Evolutionary conservation across 768 basidiomycete species (phyloP), one percentile per base, ranked within the genome.

Genomic region (Flagelloscypha sp.): DNA sequence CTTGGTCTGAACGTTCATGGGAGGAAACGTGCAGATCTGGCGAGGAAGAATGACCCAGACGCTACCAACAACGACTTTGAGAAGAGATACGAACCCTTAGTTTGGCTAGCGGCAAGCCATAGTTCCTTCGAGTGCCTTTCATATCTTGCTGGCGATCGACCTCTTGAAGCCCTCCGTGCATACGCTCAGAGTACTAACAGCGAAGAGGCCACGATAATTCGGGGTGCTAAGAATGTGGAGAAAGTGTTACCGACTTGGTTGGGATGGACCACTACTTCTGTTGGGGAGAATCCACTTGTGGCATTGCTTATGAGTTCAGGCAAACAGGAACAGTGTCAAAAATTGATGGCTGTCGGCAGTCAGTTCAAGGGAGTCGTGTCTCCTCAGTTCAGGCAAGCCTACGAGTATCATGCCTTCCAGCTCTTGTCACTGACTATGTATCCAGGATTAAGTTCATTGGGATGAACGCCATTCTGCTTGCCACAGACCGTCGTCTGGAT

Each of bases 1-100:
- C 68, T 77, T 12, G 76, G 78, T 1, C 58, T 81, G 27, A 68
- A 68, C 36, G 72, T 79, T 15, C 72, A 76, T 39, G 76, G 76
- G n/a, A 76, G 74, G 58, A 78, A 79, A 46, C 60, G 72, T 3
- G 58, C 61, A 11, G 74, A 77, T 44, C 58, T 77, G 7, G 70
- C 70, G 0, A 57, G 48, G 34, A 66, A 61, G 45, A 66, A 67
- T 33, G 74, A 76, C 43, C 71, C 72, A 0, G 61, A 70, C 38
- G 65, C 65, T 2, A 30, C 34, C 15, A 28, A 42, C 6, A 11
- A 40, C 2, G 37, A 40, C 4, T n/a, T n/a, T n/a, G 24, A 37
- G 20, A 36, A 29, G 20, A 30, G 6, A 16, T 38, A 24, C 43
- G 31, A 25, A 46, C 67, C 49, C 7, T 61, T 56, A 15, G 44